Base-by-base conservation (phyloP, 148 eudicot species). In the Nepenthes gracilis region DNA sequence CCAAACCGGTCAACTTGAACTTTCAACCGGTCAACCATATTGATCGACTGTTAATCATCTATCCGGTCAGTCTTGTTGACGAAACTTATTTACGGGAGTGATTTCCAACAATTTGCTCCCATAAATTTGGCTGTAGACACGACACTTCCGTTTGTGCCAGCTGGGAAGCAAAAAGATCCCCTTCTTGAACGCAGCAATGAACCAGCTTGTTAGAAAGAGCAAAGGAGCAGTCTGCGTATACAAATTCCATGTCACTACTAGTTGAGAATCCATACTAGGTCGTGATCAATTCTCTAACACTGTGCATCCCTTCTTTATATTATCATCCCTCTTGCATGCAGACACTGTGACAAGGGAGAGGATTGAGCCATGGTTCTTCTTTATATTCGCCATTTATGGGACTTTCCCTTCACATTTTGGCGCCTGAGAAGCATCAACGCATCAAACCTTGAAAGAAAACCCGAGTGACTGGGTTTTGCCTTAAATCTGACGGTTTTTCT, bases 131-230 rank as follows among this genome's bases (percentile, higher is more conserved):
- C 98, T 63, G 98, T 81, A 66, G 87, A 80, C 52, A 93, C 72
- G 58, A 78, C 86, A 70, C 75, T 77, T 52, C 98, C 98, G 55
- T 93, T 86, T n/a, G 94, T 75, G 64, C 95, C 95, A 73, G 83
- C 58, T 8, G 98, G 96, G 70, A 93, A 88, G 79, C 96, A 93
- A 43, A 93, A 74, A 35, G 96, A 86, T 43, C 98, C 98, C 95
- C 86, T 78, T 86, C 98, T 70, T 93, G 85, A 60, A 77, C 80
- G 73, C 96, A 86, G 74, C 95, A 79, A 55, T 83, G 88, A 53
- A 84, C 88, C 62, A 93, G 72, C 77, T 88, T 88, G 76, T 76
- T 93, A 60, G 86, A 93, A 70, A 93, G 96, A 66, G 88, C 85
- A 35, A 78, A 67, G 13, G 95, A 68, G 47, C 78, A 74, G 78